Base-by-base conservation (phyloP, 2,329 filamentous ascomycete genomes). In the Colletotrichum simmondsii region DNA sequence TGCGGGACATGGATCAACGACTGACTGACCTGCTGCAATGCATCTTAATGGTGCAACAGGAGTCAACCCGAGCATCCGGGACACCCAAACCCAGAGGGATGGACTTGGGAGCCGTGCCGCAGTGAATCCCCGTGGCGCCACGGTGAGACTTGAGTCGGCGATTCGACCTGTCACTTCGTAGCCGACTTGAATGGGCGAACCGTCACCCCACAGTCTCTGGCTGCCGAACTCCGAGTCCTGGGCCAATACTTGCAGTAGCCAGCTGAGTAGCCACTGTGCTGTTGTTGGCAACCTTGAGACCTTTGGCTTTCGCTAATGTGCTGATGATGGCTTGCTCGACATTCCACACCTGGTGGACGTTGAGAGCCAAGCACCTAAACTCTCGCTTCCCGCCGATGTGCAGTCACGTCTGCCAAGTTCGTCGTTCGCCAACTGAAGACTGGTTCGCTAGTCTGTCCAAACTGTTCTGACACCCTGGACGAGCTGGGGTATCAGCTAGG, bases 161-260 rank as follows among this genome's bases (percentile, higher is more conserved):
- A 26, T 60, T n/a, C n/a, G 46, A 35, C 59, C 65, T 60, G 46
- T 72, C 42, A 69, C 37, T 52, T 66, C 42, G 26, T 30, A 54
- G 30, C 19, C 26, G 28, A 72, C 54, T 65, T 49, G 60, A 65
- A 65, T 52, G 32, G 56, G 35, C 16, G 22, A 57, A 49, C 66
- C 30, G 35, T 70, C 37, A 65, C 42, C 66, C 60, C 60, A 42
- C 46, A 59, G 66, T 70, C 54, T 72, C 28, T 70, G 60, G 56
- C 60, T 72, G 71, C 66, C 60, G 60, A 70, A 65, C 37, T 64
- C 59, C 70, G 70, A 35, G 52, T 46, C 56, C 19, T 60, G 54
- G 22, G 22, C n/a, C 14, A 60, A 65, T 37, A 19, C 24, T 54
- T 58, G 42, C 42, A n/a, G 42, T 49, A 49, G 42, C 16, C 42